phyloP scores from a whole-genome alignment of 2,329 filamentous ascomycete genomes.

The Sporothrix variecibatus region DNA sequence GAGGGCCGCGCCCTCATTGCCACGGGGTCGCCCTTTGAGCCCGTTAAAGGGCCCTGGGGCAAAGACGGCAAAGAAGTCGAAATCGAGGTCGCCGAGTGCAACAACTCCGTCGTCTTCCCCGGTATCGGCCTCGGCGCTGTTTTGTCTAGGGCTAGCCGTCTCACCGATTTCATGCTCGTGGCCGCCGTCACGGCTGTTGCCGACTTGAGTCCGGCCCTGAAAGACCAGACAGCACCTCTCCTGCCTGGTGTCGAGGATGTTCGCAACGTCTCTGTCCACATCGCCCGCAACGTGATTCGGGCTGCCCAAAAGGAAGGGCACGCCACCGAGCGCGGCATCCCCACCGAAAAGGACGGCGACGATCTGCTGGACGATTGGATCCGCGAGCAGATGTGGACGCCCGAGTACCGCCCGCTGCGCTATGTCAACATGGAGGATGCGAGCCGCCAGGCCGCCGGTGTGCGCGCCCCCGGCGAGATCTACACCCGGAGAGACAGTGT shows the following conservation, averaged over 20 bases:
- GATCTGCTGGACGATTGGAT: slow-evolving; percentile 70
- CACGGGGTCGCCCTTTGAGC: slow-evolving; percentile 79
- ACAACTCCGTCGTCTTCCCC: slow-evolving; percentile 84
- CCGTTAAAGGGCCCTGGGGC: slow-evolving; percentile 64
- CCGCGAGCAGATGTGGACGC: slow-evolving; percentile 76
- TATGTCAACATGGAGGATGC: slow-evolving; percentile 56
- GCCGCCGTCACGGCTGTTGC: slow-evolving; percentile 75
- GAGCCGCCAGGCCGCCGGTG: slow-evolving; percentile 58
- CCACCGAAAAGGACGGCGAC: slow-evolving; percentile 54
- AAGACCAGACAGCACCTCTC: slow-evolving; percentile 64
- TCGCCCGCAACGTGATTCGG: slow-evolving; percentile 74
- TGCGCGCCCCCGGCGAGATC: slow-evolving; percentile 21
- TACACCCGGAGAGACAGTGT: slow-evolving; percentile 26
- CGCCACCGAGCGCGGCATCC: slow-evolving; percentile 63
- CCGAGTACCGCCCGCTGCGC: slow-evolving; percentile 65
- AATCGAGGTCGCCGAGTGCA: slow-evolving; percentile 72
- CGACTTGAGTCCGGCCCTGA: slow-evolving; percentile 67
- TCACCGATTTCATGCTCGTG: slow-evolving; percentile 80
- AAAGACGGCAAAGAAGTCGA: slow-evolving; percentile 46
- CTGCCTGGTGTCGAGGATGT: slow-evolving; percentile 76
- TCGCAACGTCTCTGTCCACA: slow-evolving; percentile 72
- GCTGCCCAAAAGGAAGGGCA: slow-evolving; percentile 70
- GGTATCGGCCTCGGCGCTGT: slow-evolving; percentile 82
- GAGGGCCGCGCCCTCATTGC: slow-evolving; percentile 75
- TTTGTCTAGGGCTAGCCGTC: slow-evolving; percentile 63